These are phyloP conservation scores for Rhodotorula diobovata DNA, from an alignment of 768 basidiomycete genomes.

Conservation along the genomic window DNA sequence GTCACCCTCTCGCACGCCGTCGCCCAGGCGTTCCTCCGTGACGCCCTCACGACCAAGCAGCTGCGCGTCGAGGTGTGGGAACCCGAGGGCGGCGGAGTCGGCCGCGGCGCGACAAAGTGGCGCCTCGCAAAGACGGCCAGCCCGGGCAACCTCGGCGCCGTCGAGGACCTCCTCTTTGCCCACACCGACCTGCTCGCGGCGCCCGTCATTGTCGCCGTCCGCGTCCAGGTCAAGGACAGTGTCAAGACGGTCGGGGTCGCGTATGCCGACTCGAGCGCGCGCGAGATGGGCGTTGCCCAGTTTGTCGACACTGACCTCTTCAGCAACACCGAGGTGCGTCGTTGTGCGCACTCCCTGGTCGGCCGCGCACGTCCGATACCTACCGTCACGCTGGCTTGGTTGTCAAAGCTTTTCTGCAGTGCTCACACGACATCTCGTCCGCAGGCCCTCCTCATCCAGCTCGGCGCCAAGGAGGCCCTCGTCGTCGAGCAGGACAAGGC, in stretches of 20 bases:
- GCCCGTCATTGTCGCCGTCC: conserved; percentile 85
- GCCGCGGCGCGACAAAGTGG: conserved; percentile 68
- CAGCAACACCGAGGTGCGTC: conserved; percentile 79
- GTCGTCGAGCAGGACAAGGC: conserved; percentile 53
- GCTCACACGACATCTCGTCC: neutral
- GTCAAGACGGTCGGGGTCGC: conserved; percentile 75
- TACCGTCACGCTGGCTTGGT: too few species aligned
- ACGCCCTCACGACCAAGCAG: conserved; percentile 83
- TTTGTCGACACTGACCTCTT: conserved; percentile 93
- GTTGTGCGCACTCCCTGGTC: neutral
- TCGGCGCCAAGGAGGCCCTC: conserved; percentile 94
- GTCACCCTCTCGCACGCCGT: conserved; percentile 71
- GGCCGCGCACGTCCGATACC: too few species aligned
- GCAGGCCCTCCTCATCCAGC: conserved; percentile 88
- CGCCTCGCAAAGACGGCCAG: conserved; percentile 77
- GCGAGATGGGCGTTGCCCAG: conserved; percentile 81
- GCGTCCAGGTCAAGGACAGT: conserved; percentile 60
- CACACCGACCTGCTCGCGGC: conserved; percentile 73
- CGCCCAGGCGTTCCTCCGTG: conserved; percentile 75
- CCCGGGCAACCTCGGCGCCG: conserved; percentile 63
- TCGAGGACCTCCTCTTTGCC: conserved; percentile 78
- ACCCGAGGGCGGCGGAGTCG: conserved; percentile 59
- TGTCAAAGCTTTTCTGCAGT: too few species aligned
- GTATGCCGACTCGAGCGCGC: conserved; percentile 81
- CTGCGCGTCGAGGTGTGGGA: conserved; percentile 85